phyloP scores from a whole-genome alignment of 148 eudicot species.

The Camellia sinensis region DNA sequence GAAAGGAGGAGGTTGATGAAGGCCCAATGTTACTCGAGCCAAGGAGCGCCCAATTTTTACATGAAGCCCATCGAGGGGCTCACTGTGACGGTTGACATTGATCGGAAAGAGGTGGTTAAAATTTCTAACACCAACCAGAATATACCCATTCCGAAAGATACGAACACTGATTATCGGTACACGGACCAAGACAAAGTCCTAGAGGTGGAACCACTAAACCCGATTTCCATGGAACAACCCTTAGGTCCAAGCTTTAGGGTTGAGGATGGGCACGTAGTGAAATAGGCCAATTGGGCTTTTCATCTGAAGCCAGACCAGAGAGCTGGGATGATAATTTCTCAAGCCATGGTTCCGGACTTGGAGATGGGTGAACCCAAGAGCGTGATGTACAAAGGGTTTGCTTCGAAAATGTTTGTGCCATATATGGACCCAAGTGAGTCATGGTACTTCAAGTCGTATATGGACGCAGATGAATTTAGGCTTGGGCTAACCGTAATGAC shows the following conservation, averaged over 20 bases:
- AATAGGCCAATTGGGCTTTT: slow-evolving; percentile 47
- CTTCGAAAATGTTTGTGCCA: slow-evolving; percentile 41
- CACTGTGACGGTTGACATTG: slow-evolving; percentile 24
- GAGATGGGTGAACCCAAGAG: slow-evolving; percentile 34
- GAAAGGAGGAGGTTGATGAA: slow-evolving; percentile 31
- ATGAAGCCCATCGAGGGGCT: slow-evolving; percentile 51
- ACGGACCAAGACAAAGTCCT: background rate
- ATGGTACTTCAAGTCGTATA: slow-evolving; percentile 42
- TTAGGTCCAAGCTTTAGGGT: slow-evolving; percentile 34
- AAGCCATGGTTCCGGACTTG: slow-evolving; percentile 33
- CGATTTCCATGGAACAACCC: slow-evolving; percentile 39
- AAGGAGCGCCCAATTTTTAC: slow-evolving; percentile 38
- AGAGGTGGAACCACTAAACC: slow-evolving; percentile 24
- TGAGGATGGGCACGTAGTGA: slow-evolving; percentile 31
- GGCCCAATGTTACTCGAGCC: slow-evolving; percentile 28
- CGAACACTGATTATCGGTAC: slow-evolving; percentile 29
- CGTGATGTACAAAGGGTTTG: slow-evolving; percentile 44
- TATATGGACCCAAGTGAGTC: slow-evolving; percentile 42
- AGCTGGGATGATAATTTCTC: slow-evolving; percentile 37
- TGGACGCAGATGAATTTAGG: slow-evolving; percentile 47
- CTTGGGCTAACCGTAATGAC: slow-evolving; percentile 33
- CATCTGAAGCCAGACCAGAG: slow-evolving; percentile 40
- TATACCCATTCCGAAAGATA: slow-evolving; percentile 33
- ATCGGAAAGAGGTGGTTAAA: slow-evolving; percentile 24
- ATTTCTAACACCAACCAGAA: slow-evolving; percentile 19